Evolutionary conservation across 371 early-diverging fungal genomes (phyloP), one percentile per base, ranked within the genome.

Genomic region (Mortierella sp.): DNA sequence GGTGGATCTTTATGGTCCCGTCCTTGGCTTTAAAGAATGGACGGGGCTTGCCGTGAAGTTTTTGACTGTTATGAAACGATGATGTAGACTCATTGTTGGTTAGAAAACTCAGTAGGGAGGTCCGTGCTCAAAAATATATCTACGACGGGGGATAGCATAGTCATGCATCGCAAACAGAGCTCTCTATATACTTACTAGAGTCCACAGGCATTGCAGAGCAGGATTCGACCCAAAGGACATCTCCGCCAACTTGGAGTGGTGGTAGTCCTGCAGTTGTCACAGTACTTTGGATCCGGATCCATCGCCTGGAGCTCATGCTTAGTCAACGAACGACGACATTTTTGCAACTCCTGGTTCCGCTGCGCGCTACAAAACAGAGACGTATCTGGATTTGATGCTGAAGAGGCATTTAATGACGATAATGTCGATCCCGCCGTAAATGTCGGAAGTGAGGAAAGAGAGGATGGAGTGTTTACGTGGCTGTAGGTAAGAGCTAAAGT

Each of bases 131-230:
- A n/a, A n/a, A n/a, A n/a, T n/a, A n/a, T n/a, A n/a, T n/a, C n/a
- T n/a, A n/a, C n/a, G n/a, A n/a, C n/a, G n/a, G n/a, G n/a, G n/a
- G n/a, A n/a, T n/a, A n/a, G n/a, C n/a, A n/a, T n/a, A n/a, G n/a
- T n/a, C n/a, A n/a, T n/a, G n/a, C n/a, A n/a, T n/a, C 1, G 15
- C 3, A 3, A 4, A 44, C 0, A 23, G 31, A 8, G 1, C 7
- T 23, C 14, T 23, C 21, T 15, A 15, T n/a, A 24, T 41, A 52
- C 69, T 47, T 69, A 69, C 69, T 67, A 73, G 0, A 73, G 50
- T 14, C 75, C 75, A 60, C 75, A 73, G 12, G 75, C 75, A 32
- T 73, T 73, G 39, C 75, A 73, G 9, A 73, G 60, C 1, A 73
- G 47, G n/a, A 59, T 67, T 2, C 75, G 63, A 2, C 75, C 75